Base-by-base conservation (phyloP, 176 grass and related monocot genomes). In the Typha latifolia region DNA sequence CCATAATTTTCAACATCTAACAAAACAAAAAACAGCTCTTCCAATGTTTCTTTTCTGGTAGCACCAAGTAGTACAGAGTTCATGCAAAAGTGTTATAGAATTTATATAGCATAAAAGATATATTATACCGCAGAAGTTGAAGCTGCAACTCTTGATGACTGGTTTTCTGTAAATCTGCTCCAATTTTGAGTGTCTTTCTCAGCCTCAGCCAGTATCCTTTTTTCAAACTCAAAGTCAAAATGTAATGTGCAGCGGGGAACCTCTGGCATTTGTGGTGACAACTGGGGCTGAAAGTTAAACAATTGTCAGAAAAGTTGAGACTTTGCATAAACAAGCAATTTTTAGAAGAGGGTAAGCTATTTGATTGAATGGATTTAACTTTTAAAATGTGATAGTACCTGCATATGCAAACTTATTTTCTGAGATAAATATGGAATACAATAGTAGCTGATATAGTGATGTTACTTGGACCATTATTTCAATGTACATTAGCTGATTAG, bases 171-270 rank as follows among this genome's bases (percentile, higher is more conserved):
- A 71, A 93, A 90, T 66, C 70, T 90, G 61, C 67, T 75, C 94
- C 94, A 99, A 69, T 93, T 91, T 21, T 88, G 94, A 50, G 56
- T 87, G 32, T 99, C 89, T 78, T 87, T 99, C 24, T 92, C 94
- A 27, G 94, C 85, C 71, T 99, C 94, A 12, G 83, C 89, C 68
- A 99, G 83, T 73, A 99, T 99, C 68, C 69, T 86, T 79, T 72
- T 90, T 55, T 99, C 94, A 79, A 85, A 99, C 19, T 99, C 94
- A 80, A 93, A 99, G 71, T 99, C 86, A 57, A 85, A 99, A 21
- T 92, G 83, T 62, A 99, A 93, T 49, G 77, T 87, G 61, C 86
- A 85, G 66, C 86, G 76, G 73, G 83, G 83, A 84, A 93, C 59
- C 51, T 99, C 94, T 66, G 62, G n/a, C 67, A 83, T 82, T 50